Evolutionary conservation across 2,329 filamentous ascomycete species (phyloP), one percentile per base, ranked within the genome.

Genomic region (Cladosporium sp.): DNA sequence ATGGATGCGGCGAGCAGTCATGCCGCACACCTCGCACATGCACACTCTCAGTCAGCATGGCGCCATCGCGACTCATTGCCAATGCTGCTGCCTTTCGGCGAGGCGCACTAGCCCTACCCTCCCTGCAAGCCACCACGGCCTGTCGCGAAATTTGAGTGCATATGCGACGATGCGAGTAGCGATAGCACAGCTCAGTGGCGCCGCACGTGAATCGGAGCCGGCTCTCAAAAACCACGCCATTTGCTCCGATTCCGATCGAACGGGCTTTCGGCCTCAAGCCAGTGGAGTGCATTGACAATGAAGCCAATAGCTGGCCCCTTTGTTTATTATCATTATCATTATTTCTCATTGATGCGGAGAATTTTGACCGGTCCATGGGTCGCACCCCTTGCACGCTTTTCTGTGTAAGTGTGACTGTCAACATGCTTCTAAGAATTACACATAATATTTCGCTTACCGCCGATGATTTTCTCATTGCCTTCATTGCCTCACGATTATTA

Each of bases 11-110:
- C 41, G n/a, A 47, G 41, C 41, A 21, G 41, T 47, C 41, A 47
- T 47, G 41, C 41, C n/a, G n/a, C 41, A 47, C 41, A 47, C 57
- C 55, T n/a, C 15, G 30, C 55, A 32, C 36, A 36, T 21, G 14
- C 24, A 59, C 15, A 59, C 32, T 8, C 38, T 8, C 38, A 59
- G 57, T 59, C 57, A 59, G 57, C 57, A 59, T 59, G 52, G 28
- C 52, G 28, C 52, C 52, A 55, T 34, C 1, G 52, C 52, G 52
- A 55, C 36, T 41, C 38, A 59, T 47, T 47, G 24, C 57, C 57
- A 59, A 59, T 47, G 34, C 57, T 59, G 57, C 38, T 44, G 57
- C 57, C 57, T 59, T 38, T 30, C 26, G 21, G 36, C 28, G 34
- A 28, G 24, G 34, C 36, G 57, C 57, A 44, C 57, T 47, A 59